Evolutionary conservation across 805 yeast species (phyloP).

Genomic region (Teunomyces gatunensis): DNA sequence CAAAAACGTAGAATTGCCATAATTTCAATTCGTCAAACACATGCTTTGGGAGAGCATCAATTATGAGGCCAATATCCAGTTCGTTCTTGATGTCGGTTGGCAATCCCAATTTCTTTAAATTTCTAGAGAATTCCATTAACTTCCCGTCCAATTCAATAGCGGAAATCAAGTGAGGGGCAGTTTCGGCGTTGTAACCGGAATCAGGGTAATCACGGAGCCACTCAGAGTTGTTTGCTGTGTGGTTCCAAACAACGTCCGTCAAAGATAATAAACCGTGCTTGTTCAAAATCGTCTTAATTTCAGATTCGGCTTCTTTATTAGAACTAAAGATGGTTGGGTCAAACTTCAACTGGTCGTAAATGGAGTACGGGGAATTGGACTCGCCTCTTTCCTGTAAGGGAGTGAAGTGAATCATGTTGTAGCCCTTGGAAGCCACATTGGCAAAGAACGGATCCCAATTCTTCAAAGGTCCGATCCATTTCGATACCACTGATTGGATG

Average conservation of each 20-base stretch:
- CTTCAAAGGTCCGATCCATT: slow-evolving; percentile 76
- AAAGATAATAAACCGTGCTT: slow-evolving; percentile 66
- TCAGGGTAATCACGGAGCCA: slow-evolving; percentile 91
- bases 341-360: slow-evolving; percentile 77
- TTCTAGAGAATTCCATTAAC: slow-evolving; percentile 62
- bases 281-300: slow-evolving; percentile 50
- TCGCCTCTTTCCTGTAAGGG: slow-evolving; percentile 89
- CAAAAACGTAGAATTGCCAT: slow-evolving; percentile 87
- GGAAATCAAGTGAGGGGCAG: slow-evolving; percentile 84
- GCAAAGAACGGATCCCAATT: slow-evolving; percentile 69
- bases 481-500: slow-evolving; percentile 82
- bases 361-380: slow-evolving; percentile 91
- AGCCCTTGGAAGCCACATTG: slow-evolving; percentile 68
- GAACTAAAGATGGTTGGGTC: slow-evolving; percentile 63
- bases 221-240: slow-evolving; percentile 84
- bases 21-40: slow-evolving; percentile 65
- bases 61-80: slow-evolving; percentile 56
- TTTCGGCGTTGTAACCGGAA: slow-evolving; percentile 77
- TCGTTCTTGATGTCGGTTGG: slow-evolving; percentile 53
- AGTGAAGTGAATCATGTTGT: slow-evolving; percentile 95
- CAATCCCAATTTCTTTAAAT: slow-evolving; percentile 55
- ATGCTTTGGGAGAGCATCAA: slow-evolving; percentile 66
- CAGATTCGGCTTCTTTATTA: slow-evolving; percentile 49
- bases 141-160: slow-evolving; percentile 81
- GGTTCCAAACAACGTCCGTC: slow-evolving; percentile 93